Percentiles rank a stretch among this genome's conserved stretches.
Evolutionary conservation across 148 eudicot species (phyloP).

Genomic region (Tetragonia tetragonoides): DNA sequence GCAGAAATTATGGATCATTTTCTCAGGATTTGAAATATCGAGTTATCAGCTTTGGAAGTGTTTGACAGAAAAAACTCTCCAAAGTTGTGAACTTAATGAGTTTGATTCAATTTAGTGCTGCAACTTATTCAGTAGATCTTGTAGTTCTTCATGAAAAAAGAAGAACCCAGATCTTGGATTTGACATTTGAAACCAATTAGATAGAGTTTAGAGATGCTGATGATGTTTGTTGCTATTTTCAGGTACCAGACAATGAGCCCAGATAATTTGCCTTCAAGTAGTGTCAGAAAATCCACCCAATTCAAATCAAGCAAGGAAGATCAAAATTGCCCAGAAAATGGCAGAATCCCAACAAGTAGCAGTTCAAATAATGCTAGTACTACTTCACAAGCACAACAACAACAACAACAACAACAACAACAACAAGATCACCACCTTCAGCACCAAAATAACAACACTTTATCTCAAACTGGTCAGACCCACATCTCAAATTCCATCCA

Average conservation of each 20-base stretch:
- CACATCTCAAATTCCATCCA: slow-evolving; percentile 1
- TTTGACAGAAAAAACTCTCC: neutral
- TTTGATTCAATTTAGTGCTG: neutral
- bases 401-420: neutral
- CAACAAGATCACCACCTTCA: neutral
- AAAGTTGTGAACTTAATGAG: neutral
- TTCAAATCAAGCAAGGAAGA: slow-evolving; percentile 27
- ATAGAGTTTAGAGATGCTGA: neutral
- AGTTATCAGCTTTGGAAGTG: neutral
- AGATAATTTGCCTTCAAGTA: slow-evolving; percentile 24
- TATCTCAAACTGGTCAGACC: neutral
- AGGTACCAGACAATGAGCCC: slow-evolving; percentile 33
- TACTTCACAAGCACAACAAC: neutral
- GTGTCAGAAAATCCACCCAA: slow-evolving; percentile 24
- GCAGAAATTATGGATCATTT: neutral
- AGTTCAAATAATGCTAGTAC: neutral
- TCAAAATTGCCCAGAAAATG: slow-evolving; percentile 11
- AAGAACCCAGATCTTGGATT: slow-evolving; percentile 16
- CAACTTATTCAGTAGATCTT: slow-evolving; percentile 7
- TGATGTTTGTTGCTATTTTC: neutral
- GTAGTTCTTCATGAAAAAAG: neutral
- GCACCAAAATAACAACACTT: neutral
- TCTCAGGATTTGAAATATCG: neutral
- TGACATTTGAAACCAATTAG: neutral
- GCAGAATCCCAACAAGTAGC: neutral